Evolutionary conservation across 352 stramenopile genomes (phyloP), one percentile per base, ranked within the genome.

Genomic region (Blastocystis sp.): DNA sequence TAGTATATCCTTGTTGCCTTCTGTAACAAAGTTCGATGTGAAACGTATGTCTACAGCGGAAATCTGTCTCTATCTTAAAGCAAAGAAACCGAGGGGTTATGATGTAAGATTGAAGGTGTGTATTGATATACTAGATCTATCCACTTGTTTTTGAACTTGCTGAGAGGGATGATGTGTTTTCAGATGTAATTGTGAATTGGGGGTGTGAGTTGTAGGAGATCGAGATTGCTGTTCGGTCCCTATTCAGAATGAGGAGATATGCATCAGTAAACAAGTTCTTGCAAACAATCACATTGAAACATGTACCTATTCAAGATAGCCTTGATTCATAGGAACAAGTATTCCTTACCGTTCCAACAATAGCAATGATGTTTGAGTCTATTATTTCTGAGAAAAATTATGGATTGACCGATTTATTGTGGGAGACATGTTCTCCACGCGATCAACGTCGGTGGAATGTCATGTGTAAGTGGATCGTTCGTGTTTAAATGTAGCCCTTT

Each of bases 61-160:
- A 17, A 84, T 84, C 48, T 84, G 53, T n/a, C 17, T 68, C 15
- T 84, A 84, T n/a, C 22, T 84, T 19, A 84, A 84, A 64, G 73
- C 73, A 64, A 42, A 13, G 17, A 84, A 68, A 27, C 17, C 44
- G 33, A 35, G 68, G 1, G 22, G 6, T 6, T 66, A 68, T 44
- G 73, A 84, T 68, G 73, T 84, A 51, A 56, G 40, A 15, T 15
- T 54, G 27, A 11, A 15, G 1, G 1, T 4, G 22, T 17, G 24
- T 22, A 13, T 0, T 62, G 37, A 19, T 24, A 27, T 4, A 22
- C n/a, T 76, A 84, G 73, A 66, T 84, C 3, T 84, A 68, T 84
- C 73, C 73, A 24, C 56, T 84, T 22, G 56, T 69, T n/a, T 60
- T 66, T 22, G 73, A 84, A 40, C 35, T 84, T 19, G 51, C 73